Evolutionary conservation across 768 basidiomycete genomes (phyloP).

Genomic region (Boletus tomentosulus): DNA sequence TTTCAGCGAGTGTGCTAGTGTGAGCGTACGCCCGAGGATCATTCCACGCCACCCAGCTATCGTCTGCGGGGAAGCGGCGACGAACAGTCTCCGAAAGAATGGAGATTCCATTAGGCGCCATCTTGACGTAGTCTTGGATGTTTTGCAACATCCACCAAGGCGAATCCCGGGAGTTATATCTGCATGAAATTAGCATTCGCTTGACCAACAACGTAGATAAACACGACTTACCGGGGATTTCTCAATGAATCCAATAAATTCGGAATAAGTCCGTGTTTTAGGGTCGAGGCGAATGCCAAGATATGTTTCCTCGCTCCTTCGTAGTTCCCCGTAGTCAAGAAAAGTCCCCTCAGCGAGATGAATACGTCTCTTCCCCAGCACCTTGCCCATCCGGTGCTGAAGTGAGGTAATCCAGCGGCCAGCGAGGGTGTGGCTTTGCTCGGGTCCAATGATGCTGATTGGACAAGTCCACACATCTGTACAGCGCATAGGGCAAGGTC

Average conservation of each 20-base stretch:
- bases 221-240: conserved; percentile 61
- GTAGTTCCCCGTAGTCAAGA: conserved; percentile 89
- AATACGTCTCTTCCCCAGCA: conserved; percentile 97
- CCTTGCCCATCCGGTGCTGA: conserved; percentile 88
- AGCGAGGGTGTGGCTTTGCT: conserved; percentile 67
- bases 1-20: conserved; percentile 83
- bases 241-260: conserved; percentile 90
- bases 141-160: conserved; percentile 99
- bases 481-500: conserved; percentile 80
- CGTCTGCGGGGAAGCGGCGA: conserved; percentile 93
- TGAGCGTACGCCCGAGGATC: conserved; percentile 79
- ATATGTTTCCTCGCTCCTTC: conserved; percentile 86
- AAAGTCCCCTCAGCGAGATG: conserved; percentile 89
- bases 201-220: background rate
- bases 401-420: conserved; percentile 95
- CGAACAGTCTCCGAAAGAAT: conserved; percentile 79
- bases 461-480: conserved; percentile 89
- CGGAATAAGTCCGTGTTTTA: conserved; percentile 95
- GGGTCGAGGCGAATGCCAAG: conserved; percentile 83
- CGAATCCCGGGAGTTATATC: conserved; percentile 95
- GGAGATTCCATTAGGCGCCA: conserved; percentile 78
- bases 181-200: conserved; percentile 21
- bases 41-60: conserved; percentile 91
- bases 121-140: conserved; percentile 88
- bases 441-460: conserved; percentile 86